Evolutionary conservation across 331 rosid species (phyloP).

Genomic region (Quercus tomentella): DNA sequence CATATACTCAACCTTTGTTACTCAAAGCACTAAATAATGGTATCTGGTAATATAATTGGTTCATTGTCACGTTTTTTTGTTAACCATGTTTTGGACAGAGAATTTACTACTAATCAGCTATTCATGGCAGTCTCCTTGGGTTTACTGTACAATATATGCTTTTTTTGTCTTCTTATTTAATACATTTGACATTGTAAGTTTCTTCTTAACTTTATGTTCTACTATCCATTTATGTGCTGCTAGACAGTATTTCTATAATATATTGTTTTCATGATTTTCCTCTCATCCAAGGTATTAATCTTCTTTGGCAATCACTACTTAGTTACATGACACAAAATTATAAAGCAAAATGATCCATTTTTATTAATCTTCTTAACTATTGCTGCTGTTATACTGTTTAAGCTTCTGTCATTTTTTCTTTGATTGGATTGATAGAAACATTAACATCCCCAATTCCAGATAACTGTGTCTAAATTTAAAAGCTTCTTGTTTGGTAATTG

Average conservation of each 20-base stretch:
- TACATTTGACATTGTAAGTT: conserved; percentile 87
- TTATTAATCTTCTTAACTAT: not conserved
- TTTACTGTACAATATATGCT: conserved; percentile 78
- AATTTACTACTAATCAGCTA: conserved; percentile 15
- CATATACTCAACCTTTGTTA: too few species aligned
- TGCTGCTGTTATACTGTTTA: too few species aligned
- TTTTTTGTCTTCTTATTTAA: conserved; percentile 83
- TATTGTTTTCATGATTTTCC: not conserved
- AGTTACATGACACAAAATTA: not conserved
- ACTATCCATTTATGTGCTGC: not conserved
- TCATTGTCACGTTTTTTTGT: conserved; percentile 18
- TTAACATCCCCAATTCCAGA: too few species aligned
- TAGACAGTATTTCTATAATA: not conserved
- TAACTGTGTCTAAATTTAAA: too few species aligned
- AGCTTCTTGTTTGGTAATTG: too few species aligned
- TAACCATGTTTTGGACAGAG: conserved; percentile 34
- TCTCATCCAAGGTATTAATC: not conserved
- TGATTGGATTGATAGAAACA: too few species aligned
- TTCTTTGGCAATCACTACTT: not conserved
- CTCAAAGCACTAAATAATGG: conserved; percentile 10
- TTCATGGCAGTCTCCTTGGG: conserved; percentile 91
- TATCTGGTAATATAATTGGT: conserved; percentile 7
- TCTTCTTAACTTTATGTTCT: conserved; percentile 12
- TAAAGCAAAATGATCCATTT: not conserved
- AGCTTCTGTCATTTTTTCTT: too few species aligned